Conservation (phyloP, 495 filamentous ascomycete species). For the Bacidia rubella region DNA sequence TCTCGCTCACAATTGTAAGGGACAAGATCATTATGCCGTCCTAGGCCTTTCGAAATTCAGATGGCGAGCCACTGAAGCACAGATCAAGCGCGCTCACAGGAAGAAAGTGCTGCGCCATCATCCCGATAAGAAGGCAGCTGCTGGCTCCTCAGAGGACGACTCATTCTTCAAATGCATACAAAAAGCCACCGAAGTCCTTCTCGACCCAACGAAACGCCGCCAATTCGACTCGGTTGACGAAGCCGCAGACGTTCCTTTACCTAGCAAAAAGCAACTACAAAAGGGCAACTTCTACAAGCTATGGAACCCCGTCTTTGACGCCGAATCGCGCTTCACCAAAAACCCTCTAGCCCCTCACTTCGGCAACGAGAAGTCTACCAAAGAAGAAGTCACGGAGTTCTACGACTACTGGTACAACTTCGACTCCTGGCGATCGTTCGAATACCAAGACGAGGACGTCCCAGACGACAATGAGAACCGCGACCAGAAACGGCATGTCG, state of each 20-base stretch:
- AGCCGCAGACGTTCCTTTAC: conserved; percentile 78
- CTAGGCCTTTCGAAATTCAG: conserved; percentile 88
- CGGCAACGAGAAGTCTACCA: conserved; percentile 68
- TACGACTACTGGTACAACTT: conserved; percentile 99
- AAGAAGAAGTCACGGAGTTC: conserved; percentile 82
- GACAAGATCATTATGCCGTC: conserved; percentile 96
- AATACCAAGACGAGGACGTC: conserved; percentile 97
- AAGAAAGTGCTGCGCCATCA: conserved; percentile 99
- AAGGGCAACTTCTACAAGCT: conserved; percentile 92
- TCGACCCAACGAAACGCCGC: conserved; percentile 81
- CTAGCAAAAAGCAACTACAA: conserved; percentile 70
- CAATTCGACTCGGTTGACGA: conserved; percentile 97
- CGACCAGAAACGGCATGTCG: conserved; percentile 94
- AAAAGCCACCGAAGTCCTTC: conserved; percentile 86
- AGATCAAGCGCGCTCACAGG: conserved; percentile 96
- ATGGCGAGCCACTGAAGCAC: conserved; percentile 82
- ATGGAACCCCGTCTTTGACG: conserved; percentile 74
- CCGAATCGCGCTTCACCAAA: conserved; percentile 87
- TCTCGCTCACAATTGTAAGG: conserved; percentile 29
- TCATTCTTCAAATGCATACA: conserved; percentile 99
- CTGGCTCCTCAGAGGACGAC: conserved; percentile 79
- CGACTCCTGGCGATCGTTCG: conserved; percentile 93
- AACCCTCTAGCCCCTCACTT: conserved; percentile 72
- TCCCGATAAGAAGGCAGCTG: conserved; percentile 94
- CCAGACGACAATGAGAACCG: conserved; percentile 98